Conservation (phyloP, 805 yeast species). For the Saccharomycopsis sp. region DNA sequence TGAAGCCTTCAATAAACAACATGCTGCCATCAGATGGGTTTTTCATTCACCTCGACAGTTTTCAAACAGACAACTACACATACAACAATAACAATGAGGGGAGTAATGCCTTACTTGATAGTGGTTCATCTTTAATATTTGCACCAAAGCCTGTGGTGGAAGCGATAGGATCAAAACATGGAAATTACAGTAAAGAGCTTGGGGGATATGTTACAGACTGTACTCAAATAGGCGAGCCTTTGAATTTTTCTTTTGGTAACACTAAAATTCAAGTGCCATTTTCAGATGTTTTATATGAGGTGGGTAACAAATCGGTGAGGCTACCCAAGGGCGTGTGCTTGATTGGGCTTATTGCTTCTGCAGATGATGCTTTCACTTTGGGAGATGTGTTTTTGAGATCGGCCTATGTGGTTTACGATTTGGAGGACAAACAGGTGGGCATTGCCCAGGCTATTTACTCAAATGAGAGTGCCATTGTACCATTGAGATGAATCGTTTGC, state of each 20-base stretch:
- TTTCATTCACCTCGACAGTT: not conserved
- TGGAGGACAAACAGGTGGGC: conserved; percentile 35
- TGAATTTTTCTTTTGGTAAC: conserved; percentile 13
- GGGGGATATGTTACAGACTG: conserved; percentile 7
- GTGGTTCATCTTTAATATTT: conserved; percentile 45
- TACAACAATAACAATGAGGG: conserved; percentile 16
- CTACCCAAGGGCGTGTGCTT: conserved; percentile 3
- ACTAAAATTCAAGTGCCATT: conserved; percentile 13
- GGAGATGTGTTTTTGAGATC: conserved; percentile 47
- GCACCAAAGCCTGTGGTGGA: conserved; percentile 32
- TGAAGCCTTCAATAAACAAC: not conserved
- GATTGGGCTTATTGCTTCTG: not conserved
- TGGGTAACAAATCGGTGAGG: conserved; percentile 13
- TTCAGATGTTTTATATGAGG: conserved; percentile 15
- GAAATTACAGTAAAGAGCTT: conserved; percentile 1
- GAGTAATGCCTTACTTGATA: conserved; percentile 39
- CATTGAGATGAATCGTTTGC: too few relatives aligned
- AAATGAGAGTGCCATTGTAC: conserved; percentile 27
- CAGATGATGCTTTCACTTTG: conserved; percentile 26
- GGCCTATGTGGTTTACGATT: conserved; percentile 47
- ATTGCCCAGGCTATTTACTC: conserved; percentile 38
- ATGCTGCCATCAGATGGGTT: conserved; percentile 21
- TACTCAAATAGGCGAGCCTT: conserved; percentile 11
- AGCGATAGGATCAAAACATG: conserved; percentile 19
- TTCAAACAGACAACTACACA: not conserved